Evolutionary conservation across 2,329 filamentous ascomycete genomes (phyloP), one percentile per base, ranked within the genome.

Genomic region (Fusarium mangiferae): DNA sequence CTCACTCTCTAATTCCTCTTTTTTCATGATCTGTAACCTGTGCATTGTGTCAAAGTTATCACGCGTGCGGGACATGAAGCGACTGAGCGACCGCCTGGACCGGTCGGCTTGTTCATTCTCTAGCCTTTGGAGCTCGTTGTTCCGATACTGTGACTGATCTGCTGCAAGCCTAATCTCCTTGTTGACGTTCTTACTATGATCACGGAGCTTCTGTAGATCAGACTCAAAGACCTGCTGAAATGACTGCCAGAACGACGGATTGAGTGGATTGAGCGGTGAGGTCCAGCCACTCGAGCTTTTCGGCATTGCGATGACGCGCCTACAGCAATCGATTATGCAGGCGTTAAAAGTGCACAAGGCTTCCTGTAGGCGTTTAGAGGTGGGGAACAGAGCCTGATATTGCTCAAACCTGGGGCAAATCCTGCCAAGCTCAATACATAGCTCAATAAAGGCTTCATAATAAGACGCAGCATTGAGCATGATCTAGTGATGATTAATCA

Each of bases 391-490:
- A 3, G 77, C 75, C 56, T 78, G 77, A 59, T 85, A 85, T 61
- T 84, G 80, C 36, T 74, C 69, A 20, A 83, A 83, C 17, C 79
- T 72, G 2, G 84, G 84, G 61, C 78, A 83, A 13, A 80, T 54
- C 2, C 66, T 73, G 11, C 80, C 80, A 17, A 86, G 70, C 3
- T 75, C 75, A 77, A 82, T 78, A 41, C 85, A 82, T 12, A 82
- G 72, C 11, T 81, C 75, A 1, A 83, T 81, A 13, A 83, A 73
- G 11, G 78, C 81, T 46, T 84, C 82, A 38, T 83, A 86, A 56
- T 84, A 85, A 1, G 82, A 82, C 0, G 77, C 76, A 41, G 80
- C 81, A 26, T 84, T 85, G 3, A 79, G 69, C 3, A 79, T 69
- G 22, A 80, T 61, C 82, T 84, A 39, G 17, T 48, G 8, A n/a